A percentile compares a stretch with the other conserved stretches of the same genome.
phyloP scores from a whole-genome alignment of 1,284 basidiomycete species.

The Pseudozyma sp. region DNA sequence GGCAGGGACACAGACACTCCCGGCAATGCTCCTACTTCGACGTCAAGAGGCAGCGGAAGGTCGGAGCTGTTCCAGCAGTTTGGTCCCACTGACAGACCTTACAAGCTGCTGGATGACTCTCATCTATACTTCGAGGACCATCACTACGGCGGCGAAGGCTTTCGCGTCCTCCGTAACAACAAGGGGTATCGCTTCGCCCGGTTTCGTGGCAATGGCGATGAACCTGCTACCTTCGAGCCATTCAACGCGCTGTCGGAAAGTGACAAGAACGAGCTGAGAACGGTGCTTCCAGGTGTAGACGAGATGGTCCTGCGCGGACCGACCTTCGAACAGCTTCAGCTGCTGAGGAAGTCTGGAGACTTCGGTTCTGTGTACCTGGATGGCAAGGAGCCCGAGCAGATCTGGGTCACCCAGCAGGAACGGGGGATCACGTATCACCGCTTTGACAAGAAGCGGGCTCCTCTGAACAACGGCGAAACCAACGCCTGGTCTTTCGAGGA shows the following conservation, averaged over 20 bases:
- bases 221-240: background rate
- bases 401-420: background rate
- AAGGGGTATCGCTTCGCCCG: background rate
- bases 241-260: background rate
- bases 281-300: background rate
- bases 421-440: background rate
- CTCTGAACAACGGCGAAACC: background rate
- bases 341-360: too few species aligned
- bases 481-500: background rate
- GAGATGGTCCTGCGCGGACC: background rate
- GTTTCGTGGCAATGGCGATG: background rate
- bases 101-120: background rate
- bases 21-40: too few species aligned
- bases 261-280: background rate
- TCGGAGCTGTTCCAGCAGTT: too few species aligned
- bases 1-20: too few species aligned
- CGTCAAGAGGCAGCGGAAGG: too few species aligned
- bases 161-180: background rate
- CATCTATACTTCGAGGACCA: background rate
- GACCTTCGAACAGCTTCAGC: background rate
- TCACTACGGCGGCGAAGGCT: background rate
- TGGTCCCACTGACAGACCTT: background rate
- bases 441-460: background rate
- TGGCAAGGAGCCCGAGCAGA: background rate
- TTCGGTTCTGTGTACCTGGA: background rate